phyloP scores from a whole-genome alignment of 2,329 filamentous ascomycete genomes.

The Curvularia eragrostidis region DNA sequence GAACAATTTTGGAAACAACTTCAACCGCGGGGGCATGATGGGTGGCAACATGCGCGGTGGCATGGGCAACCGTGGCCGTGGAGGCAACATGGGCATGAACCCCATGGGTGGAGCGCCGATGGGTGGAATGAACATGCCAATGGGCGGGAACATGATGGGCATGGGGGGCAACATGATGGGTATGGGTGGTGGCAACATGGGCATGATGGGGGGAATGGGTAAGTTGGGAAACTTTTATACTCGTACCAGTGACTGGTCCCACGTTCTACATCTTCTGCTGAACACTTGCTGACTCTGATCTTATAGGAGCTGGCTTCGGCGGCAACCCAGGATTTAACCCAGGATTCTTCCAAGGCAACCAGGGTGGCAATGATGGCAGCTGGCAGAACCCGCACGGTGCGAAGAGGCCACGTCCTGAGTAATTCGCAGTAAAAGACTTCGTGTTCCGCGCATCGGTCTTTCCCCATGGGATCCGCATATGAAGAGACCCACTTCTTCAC shows the following conservation, averaged over 20 bases:
- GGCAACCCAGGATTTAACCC: conserved; percentile 74
- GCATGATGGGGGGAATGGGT: conserved; percentile 48
- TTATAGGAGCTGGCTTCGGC: conserved; percentile 61
- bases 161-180: conserved; percentile 49
- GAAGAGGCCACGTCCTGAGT: conserved; percentile 79
- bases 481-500: neutral
- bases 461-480: neutral
- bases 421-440: conserved; percentile 15
- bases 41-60: conserved; percentile 53
- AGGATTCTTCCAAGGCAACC: conserved; percentile 68
- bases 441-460: neutral
- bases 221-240: conserved; percentile 22
- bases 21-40: conserved; percentile 54
- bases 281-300: conserved; percentile 17
- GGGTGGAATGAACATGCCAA: conserved; percentile 51
- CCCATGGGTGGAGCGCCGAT: conserved; percentile 47
- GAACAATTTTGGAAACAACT: conserved; percentile 48
- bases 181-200: conserved; percentile 38
- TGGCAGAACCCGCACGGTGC: conserved; percentile 79
- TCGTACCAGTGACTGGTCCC: conserved; percentile 8
- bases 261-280: neutral
- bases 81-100: conserved; percentile 49
- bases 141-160: conserved; percentile 48
- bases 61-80: conserved; percentile 52
- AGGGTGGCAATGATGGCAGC: conserved; percentile 63